Conservation (phyloP, 2,329 filamentous ascomycete genomes). For the Neurospora crassa region DNA sequence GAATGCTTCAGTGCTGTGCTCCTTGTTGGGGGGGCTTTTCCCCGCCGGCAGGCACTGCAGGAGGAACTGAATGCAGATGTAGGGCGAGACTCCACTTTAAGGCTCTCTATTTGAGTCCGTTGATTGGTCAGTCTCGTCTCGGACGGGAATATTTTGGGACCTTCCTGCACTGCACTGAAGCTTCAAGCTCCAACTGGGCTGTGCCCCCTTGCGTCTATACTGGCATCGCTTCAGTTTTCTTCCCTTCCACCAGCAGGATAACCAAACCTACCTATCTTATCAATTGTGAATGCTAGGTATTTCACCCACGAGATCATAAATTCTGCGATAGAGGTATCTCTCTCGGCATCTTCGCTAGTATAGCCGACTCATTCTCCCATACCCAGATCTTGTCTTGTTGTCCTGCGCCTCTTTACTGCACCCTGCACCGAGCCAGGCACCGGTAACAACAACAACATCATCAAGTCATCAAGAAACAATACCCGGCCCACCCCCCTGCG, state of each 20-base stretch:
- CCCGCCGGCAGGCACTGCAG: neutral
- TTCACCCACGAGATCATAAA: neutral
- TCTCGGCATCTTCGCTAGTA: neutral
- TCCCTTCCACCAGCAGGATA: neutral
- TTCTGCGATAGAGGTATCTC: neutral
- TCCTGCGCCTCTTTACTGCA: neutral
- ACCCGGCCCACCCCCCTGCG: too few species aligned
- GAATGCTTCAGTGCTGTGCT: neutral
- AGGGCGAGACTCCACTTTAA: neutral
- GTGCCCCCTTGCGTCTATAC: neutral
- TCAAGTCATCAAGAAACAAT: neutral
- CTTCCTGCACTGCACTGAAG: neutral
- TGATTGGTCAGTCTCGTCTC: neutral
- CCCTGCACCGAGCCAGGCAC: neutral
- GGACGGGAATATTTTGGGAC: neutral
- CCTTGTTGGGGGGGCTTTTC: neutral
- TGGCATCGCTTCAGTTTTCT: neutral
- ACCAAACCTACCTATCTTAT: too few species aligned
- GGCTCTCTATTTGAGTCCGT: neutral
- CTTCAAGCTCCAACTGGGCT: neutral
- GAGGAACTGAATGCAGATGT: neutral
- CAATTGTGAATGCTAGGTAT: too few species aligned
- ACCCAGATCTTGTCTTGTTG: neutral
- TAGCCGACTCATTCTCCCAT: neutral
- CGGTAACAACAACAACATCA: neutral